Base-by-base conservation (phyloP, 2,329 filamentous ascomycete genomes). In the Blastomyces parvus region DNA sequence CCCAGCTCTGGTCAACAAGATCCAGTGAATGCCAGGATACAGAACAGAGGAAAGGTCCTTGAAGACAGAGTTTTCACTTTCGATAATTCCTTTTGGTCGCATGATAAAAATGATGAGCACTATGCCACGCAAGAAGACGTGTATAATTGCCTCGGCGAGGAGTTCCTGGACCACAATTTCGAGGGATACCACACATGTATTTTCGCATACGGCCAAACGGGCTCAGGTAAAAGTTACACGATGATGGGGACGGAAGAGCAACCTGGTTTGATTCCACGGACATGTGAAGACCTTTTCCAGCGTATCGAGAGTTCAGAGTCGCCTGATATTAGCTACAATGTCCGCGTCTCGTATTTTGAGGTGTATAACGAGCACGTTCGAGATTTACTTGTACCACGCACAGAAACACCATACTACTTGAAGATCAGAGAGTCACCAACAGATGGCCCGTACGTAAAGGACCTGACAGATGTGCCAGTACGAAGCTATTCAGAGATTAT, bases 361-460 rank as follows among this genome's bases (percentile, higher is more conserved):
- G 94, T 99, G 66, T 99, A 99, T 83, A 99, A 99, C 77, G 94
- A 99, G 78, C 94, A 97, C 76, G 94, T 99, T 59, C 90, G 94
- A 64, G 94, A 99, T 73, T 81, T 99, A 44, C 84, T 99, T 56
- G 88, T 91, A 0, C 90, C 92, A 13, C 83, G 88, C 36, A 88
- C 86, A 63, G 88, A 89, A 66, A 82, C 89, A 5, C 90, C 92
- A 1, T 88, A 95, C 73, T 97, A 97, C 74, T 88, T 99, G 70
- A 97, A 97, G 78, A 96, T 99, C 72, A 88, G 94, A 71, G 94
- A 99, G 79, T 96, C 91, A 22, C 93, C 92, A 22, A 91, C 87
- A 36, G 93, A 97, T 69, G 94, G 94, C 0, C 93, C 95, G 7
- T 99, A 99, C 72, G 91, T 99, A 70, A 96, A 97, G 76, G 93